These are phyloP conservation scores for Diatrype stigma DNA, from an alignment of 2,329 filamentous ascomycete species.

Conservation along the genomic window DNA sequence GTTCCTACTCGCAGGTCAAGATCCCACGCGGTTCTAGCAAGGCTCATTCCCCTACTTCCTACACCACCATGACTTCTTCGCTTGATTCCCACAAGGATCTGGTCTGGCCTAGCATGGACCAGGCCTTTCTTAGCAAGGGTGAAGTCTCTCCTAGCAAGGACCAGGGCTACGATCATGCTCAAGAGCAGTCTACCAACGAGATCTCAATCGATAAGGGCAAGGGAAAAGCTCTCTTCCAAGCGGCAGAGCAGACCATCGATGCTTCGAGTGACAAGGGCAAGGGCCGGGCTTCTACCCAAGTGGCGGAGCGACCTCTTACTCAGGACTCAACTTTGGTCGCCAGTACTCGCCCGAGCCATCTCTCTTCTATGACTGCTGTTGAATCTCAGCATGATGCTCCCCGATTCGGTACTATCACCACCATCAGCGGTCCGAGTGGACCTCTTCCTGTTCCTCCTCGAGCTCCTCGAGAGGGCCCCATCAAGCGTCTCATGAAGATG, in stretches of 20 bases:
- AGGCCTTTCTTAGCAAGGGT: too few relatives aligned
- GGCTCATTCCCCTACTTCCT: neutral
- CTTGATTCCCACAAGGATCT: neutral
- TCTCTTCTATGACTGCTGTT: neutral
- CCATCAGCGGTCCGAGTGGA: neutral
- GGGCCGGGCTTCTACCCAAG: neutral
- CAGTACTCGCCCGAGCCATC: neutral
- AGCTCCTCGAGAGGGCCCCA: neutral
- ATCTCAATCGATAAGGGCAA: neutral
- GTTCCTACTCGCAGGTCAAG: neutral
- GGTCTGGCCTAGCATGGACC: neutral
- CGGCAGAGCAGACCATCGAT: neutral
- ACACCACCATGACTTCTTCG: neutral
- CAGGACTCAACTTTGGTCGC: neutral
- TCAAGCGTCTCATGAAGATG: slow-evolving; percentile 8
- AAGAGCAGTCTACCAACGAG: too few relatives aligned
- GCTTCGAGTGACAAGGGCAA: neutral
- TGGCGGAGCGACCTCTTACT: neutral
- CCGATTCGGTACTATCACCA: neutral
- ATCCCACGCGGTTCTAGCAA: neutral
- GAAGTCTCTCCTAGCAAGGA: neutral
- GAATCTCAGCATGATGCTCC: neutral
- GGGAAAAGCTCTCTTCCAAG: neutral
- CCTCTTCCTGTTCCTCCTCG: neutral
- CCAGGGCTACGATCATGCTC: too few relatives aligned